A percentile compares a stretch with the other conserved stretches of the same genome.
phyloP scores from a whole-genome alignment of 306 rosid genomes.

The Ochetophila trinervis region DNA sequence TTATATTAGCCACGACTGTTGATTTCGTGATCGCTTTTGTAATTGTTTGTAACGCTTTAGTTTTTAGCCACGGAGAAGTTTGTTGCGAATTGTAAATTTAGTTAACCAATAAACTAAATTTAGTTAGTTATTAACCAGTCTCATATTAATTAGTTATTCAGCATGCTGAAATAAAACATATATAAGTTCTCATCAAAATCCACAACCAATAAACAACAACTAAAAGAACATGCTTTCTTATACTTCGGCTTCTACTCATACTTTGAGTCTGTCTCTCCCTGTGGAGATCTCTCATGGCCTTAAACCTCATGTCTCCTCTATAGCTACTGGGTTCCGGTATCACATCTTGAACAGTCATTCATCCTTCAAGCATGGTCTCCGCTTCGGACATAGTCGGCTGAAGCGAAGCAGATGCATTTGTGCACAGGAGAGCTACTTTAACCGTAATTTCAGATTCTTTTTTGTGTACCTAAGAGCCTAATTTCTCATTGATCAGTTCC shows the following conservation, averaged over 20 bases:
- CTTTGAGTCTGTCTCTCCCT: constrained; percentile 28
- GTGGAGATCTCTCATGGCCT: constrained; percentile 68
- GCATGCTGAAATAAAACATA: no score
- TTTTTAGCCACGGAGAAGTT: no score
- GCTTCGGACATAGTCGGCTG: constrained; percentile 75
- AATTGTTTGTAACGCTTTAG: no score
- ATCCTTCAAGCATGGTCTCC: constrained; percentile 66
- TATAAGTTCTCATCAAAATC: no score
- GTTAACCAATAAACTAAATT: no score
- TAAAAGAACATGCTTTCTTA: no score
- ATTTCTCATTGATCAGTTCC: constrained; percentile 55
- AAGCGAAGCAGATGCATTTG: constrained; percentile 51
- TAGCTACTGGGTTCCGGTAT: constrained; percentile 42
- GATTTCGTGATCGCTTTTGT: no score
- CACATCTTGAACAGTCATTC: constrained; percentile 35
- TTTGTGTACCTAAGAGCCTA: constrained; percentile 35
- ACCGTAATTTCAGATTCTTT: constrained; percentile 52
- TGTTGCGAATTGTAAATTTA: no score
- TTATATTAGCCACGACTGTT: no score
- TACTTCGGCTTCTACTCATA: constrained; percentile 32
- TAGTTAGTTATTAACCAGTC: no score
- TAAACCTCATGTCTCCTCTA: constrained; percentile 59
- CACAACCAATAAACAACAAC: no score
- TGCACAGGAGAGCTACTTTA: constrained; percentile 57
- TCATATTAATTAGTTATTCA: no score